Evolutionary conservation across 2,329 filamentous ascomycete genomes (phyloP).

Genomic region (Alternaria ventricosa): DNA sequence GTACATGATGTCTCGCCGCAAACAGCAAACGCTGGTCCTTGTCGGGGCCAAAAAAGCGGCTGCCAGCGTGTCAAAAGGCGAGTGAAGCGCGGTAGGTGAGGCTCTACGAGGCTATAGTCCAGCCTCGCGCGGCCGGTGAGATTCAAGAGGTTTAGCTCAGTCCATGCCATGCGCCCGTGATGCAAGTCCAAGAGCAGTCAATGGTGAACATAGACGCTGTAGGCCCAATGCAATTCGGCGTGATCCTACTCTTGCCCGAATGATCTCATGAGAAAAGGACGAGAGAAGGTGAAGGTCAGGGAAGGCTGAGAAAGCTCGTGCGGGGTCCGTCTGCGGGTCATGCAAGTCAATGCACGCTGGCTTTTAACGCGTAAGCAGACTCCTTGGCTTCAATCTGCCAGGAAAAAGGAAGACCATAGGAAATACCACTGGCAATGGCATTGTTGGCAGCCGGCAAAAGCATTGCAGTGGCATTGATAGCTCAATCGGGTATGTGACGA

Average conservation of each 20-base stretch:
- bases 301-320: conserved; percentile 1
- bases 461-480: background rate
- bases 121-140: conserved; percentile 10
- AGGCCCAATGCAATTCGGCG: too few relatives aligned
- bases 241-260: background rate
- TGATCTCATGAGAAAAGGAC: background rate
- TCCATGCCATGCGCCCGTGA: background rate
- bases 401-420: background rate
- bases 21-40: background rate
- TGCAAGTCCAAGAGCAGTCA: background rate
- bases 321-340: background rate
- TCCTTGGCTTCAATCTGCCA: background rate
- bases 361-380: background rate
- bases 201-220: background rate
- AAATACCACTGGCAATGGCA: too few relatives aligned
- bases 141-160: conserved; percentile 8
- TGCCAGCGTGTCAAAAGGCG: background rate
- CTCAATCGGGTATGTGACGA: background rate
- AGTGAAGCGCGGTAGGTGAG: background rate
- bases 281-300: background rate
- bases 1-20: background rate
- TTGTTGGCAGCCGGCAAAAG: background rate
- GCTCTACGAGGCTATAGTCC: background rate
- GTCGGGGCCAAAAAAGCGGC: background rate
- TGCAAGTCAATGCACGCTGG: background rate